Base-by-base conservation (phyloP, 768 basidiomycete species). In the Cyclocybe cylindracea region DNA sequence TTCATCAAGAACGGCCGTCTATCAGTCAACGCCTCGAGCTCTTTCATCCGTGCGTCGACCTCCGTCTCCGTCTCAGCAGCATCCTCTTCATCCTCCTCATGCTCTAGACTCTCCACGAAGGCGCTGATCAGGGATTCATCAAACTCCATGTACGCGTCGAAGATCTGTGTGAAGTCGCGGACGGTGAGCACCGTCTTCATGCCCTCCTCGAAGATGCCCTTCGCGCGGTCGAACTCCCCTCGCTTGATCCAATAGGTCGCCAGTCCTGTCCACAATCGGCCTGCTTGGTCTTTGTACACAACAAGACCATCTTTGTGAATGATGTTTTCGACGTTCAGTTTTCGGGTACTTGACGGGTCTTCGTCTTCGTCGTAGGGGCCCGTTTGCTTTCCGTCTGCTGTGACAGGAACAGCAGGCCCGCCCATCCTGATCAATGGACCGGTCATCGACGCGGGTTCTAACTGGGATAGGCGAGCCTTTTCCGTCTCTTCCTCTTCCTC, bases 241-340 rank as follows among this genome's bases (percentile, higher is more conserved):
- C 94, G 86, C 71, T 97, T 97, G 68, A 95, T 95, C 96, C 96
- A 99, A 65, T 96, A 98, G 0, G 95, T 98, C 1, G 95, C 95
- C 29, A 98, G 70, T 0, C 96, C 97, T 5, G 93, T 89, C 96
- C 95, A 99, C 29, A 99, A 70, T 44, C 92, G 84, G 9, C 97
- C 97, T 2, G 95, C 93, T 70, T 99, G 97, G 66, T 99, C 97
- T 66, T 93, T 94, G 70, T 98, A 98, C 13, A 95, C 76, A 2
- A 76, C 78, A 19, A 99, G 75, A 11, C 97, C 97, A 59, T 98
- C 94, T 55, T 85, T 83, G 29, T 80, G 80, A 37, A 99, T 80
- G 53, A 99, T 88, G 35, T 75, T 72, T 61, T 96, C 95, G 51
- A 99, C 85, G 62, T 98, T 91, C 50, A 98, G 78, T 63, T 82